Conservation (phyloP, 768 basidiomycete genomes). For the Lactarius hatsudake region DNA sequence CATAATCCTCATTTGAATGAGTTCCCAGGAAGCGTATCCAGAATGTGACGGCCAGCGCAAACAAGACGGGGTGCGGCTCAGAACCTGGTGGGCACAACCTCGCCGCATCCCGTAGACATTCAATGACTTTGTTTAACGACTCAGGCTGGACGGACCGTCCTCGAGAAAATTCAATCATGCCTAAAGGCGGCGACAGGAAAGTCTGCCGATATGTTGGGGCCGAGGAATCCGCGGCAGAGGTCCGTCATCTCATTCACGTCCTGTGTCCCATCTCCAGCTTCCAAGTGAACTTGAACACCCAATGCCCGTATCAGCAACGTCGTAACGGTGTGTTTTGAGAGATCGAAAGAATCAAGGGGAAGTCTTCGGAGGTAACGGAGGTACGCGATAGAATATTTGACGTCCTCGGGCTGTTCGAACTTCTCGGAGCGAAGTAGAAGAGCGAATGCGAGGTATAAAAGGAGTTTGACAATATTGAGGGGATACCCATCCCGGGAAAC, state of each 20-base stretch:
- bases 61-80: background rate
- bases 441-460: background rate
- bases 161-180: background rate
- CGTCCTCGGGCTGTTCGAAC: background rate
- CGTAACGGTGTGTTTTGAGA: background rate
- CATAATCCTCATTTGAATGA: background rate
- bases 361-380: background rate
- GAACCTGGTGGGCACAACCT: background rate
- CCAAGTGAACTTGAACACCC: background rate
- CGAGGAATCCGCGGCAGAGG: conserved; percentile 4
- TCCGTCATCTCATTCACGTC: background rate
- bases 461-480: background rate
- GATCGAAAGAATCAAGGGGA: background rate
- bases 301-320: background rate
- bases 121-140: background rate
- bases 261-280: background rate
- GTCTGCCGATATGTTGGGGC: background rate
- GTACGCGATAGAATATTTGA: background rate
- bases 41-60: background rate
- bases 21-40: background rate
- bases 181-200: background rate
- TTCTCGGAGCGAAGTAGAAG: background rate
- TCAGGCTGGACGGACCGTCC: background rate
- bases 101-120: background rate
- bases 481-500: background rate